Conservation (phyloP, 805 yeast genomes). For the Cyberlindnera americana region DNA sequence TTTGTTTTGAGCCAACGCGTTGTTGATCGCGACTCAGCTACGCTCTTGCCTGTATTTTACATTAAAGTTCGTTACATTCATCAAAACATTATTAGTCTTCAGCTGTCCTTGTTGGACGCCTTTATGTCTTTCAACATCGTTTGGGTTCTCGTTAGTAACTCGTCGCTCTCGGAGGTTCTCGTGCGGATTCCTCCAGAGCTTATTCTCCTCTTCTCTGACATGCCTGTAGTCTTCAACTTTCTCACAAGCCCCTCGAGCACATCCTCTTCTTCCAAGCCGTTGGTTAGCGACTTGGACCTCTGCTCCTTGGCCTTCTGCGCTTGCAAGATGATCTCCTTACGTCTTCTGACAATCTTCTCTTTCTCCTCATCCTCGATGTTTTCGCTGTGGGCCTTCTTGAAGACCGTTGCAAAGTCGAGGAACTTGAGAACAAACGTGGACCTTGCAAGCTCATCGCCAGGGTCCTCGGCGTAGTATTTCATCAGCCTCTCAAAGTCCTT, state of each 20-base stretch:
- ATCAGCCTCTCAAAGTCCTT: constrained; percentile 67
- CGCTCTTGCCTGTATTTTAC: no score
- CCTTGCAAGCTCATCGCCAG: constrained; percentile 61
- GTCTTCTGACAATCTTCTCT: constrained; percentile 66
- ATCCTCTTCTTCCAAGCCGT: constrained; percentile 20
- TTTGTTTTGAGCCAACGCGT: constrained; percentile 1
- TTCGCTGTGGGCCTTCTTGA: constrained; percentile 74
- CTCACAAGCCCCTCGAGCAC: constrained; percentile 85
- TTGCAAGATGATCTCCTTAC: constrained; percentile 52
- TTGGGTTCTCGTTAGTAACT: constrained; percentile 25
- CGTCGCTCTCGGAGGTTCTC: constrained; percentile 14
- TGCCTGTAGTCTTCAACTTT: constrained; percentile 78
- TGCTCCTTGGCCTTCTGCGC: constrained; percentile 20
- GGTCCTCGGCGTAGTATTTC: constrained; percentile 89
- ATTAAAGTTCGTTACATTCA: no score
- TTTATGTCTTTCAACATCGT: constrained; percentile 27
- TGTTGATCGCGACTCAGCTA: no score
- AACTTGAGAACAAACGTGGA: constrained; percentile 74
- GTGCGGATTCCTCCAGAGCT: constrained; percentile 16
- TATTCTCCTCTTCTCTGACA: constrained; percentile 31
- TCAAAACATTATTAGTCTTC: background rate
- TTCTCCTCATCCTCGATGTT: constrained; percentile 83
- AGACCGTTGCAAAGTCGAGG: constrained; percentile 74
- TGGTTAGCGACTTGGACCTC: constrained; percentile 20
- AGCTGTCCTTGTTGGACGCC: constrained; percentile 3